phyloP scores from a whole-genome alignment of 148 eudicot genomes.

The Limonium bicolor region DNA sequence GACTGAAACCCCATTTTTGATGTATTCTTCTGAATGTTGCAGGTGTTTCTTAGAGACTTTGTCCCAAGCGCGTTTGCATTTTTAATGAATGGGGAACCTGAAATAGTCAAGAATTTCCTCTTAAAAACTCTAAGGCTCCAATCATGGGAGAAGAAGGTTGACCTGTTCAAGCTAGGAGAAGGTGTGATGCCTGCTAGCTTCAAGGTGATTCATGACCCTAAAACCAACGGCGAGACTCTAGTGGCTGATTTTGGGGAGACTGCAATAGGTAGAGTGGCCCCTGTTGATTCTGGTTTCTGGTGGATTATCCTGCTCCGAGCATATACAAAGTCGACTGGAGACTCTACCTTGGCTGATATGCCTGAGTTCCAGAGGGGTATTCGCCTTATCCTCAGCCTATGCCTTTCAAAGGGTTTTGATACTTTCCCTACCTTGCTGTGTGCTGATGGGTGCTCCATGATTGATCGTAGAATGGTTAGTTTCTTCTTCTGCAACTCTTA shows the following conservation, averaged over 20 bases:
- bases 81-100: conserved; percentile 43
- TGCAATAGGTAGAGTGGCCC: conserved; percentile 54
- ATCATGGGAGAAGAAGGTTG: conserved; percentile 46
- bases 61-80: conserved; percentile 76
- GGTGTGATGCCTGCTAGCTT: conserved; percentile 51
- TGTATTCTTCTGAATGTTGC: conserved; percentile 8
- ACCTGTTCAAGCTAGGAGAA: conserved; percentile 36
- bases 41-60: conserved; percentile 83
- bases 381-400: conserved; percentile 34
- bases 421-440: conserved; percentile 47
- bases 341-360: conserved; percentile 37
- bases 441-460: conserved; percentile 51
- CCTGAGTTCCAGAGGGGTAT: conserved; percentile 50
- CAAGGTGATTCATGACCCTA: conserved; percentile 24
- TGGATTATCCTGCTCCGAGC: conserved; percentile 51
- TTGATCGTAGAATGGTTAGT: conserved; percentile 52
- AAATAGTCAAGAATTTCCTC: conserved; percentile 43
- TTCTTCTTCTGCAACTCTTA: neutral
- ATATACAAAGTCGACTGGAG: conserved; percentile 43
- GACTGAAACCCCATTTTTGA: no score
- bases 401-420: conserved; percentile 49
- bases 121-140: conserved; percentile 41
- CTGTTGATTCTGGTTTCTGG: conserved; percentile 56
- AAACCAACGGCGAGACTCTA: conserved; percentile 25
- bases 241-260: conserved; percentile 40